Percentiles rank a stretch among this genome's conserved stretches.
These are phyloP conservation scores for Gymnopilus dilepis DNA, from an alignment of 768 basidiomycete species.

Conservation along the genomic window DNA sequence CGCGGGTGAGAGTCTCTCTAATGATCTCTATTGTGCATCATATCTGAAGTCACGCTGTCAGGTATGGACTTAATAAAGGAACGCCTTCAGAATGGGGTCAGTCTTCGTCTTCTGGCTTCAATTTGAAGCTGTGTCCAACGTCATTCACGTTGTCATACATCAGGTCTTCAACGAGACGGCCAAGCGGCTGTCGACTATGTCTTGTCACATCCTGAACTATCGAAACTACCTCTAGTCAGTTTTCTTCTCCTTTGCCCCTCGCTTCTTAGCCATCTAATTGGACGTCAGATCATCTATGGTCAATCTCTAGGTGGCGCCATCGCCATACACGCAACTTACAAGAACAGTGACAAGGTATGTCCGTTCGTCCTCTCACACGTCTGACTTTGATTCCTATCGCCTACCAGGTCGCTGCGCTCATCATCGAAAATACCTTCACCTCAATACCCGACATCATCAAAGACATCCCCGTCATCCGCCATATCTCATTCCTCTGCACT, in stretches of 20 bases:
- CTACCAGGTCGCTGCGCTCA: constrained; percentile 64
- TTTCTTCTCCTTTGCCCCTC: not conserved
- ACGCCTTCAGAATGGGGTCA: constrained; percentile 78
- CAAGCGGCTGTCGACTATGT: constrained; percentile 80
- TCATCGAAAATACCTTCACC: constrained; percentile 90
- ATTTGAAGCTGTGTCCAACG: not conserved
- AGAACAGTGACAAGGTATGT: constrained; percentile 64
- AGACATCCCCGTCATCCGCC: constrained; percentile 66
- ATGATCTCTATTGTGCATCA: constrained; percentile 26
- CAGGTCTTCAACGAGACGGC: constrained; percentile 79
- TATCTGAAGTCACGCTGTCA: constrained; percentile 34
- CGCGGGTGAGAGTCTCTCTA: constrained; percentile 58
- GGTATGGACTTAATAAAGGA: constrained; percentile 84
- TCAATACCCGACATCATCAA: constrained; percentile 77
- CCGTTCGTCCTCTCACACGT: not conserved
- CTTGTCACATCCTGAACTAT: constrained; percentile 56
- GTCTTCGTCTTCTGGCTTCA: no score
- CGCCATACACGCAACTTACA: constrained; percentile 77
- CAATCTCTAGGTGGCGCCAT: constrained; percentile 91
- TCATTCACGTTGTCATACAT: not conserved
- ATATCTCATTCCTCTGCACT: constrained; percentile 73
- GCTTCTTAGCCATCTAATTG: not conserved
- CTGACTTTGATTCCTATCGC: not conserved
- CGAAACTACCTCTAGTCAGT: constrained; percentile 63
- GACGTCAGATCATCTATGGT: constrained; percentile 64